Base-by-base conservation (phyloP, 176 grass and related monocot species). In the Otatea glauca region DNA sequence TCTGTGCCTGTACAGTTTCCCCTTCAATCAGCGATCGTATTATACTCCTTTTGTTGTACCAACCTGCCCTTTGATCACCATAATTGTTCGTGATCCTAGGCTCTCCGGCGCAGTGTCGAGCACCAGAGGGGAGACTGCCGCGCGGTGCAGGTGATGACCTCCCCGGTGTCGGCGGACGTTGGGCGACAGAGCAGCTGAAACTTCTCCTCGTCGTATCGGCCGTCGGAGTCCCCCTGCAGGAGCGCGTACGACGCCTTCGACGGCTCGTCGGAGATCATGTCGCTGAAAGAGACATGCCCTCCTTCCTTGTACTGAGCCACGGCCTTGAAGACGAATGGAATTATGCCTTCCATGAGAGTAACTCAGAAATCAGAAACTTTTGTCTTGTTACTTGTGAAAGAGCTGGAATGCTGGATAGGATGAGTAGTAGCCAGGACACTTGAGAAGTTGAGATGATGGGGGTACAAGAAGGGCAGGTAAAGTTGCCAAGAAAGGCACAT, bases 311-410 rank as follows among this genome's bases (percentile, higher is more conserved):
- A 88, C 74, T 89, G 88, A 10, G 87, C 70, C 62, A 92, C 75
- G 65, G 80, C 90, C 85, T 83, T 95, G 32, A 90, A 89, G 79
- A 95, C 73, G 78, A 92, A 90, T 25, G 93, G 93, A 60, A 95
- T 90, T 79, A 95, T 48, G 77, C 89, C 92, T 77, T 94, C 92
- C 92, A 94, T 94, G 41, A 25, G 56, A 73, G 65, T 15, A 35
- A 72, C 68, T 45, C 35, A 83, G 75, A 65, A 67, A 88, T 56
- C 56, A 43, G 81, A 61, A 60, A 35, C n/a, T 62, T 62, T 47
- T 38, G 37, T 14, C 25, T 63, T 16, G 70, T 59, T 44, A 60
- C 18, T 27, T 48, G 55, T 61, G 60, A 51, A 51, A 35, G 84
- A 66, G 75, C 20, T 64, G 3, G 65, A 29, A 51, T n/a, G 48